Conservation (phyloP, 225 moss, liverwort and hornwort genomes). For the Marchantia polymorpha region DNA sequence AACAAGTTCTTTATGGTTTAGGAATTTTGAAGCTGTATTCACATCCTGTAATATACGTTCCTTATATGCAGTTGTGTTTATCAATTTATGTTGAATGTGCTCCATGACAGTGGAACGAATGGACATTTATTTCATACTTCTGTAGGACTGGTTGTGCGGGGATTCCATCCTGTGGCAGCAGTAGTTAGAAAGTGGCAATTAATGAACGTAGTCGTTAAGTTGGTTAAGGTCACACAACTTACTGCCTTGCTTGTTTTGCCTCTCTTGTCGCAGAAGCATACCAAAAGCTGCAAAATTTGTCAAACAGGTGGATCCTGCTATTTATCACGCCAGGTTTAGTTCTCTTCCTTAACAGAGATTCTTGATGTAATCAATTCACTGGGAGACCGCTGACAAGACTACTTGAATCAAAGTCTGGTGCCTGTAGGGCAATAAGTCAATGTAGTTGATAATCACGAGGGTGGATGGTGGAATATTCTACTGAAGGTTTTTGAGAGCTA, state of each 20-base stretch:
- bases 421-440: too few species aligned
- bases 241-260: neutral
- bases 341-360: neutral
- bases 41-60: neutral
- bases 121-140: neutral
- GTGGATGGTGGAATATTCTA: neutral
- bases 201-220: too few species aligned
- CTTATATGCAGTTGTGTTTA: neutral
- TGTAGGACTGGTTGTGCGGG: neutral
- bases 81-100: neutral
- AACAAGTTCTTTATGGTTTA: neutral
- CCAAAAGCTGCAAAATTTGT: constrained; percentile 40
- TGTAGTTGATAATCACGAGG: too few species aligned
- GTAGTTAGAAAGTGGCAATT: neutral
- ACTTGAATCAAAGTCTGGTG: too few species aligned
- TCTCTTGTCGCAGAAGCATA: constrained; percentile 38
- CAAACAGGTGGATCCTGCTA: constrained; percentile 42
- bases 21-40: neutral
- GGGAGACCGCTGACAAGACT: neutral
- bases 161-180: neutral
- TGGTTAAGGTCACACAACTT: neutral
- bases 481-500: neutral
- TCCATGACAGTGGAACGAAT: neutral
- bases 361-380: neutral
- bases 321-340: constrained; percentile 44